These are phyloP conservation scores for Rhodotorula sp. DNA, from an alignment of 1,284 basidiomycete genomes.

Conservation along the genomic window DNA sequence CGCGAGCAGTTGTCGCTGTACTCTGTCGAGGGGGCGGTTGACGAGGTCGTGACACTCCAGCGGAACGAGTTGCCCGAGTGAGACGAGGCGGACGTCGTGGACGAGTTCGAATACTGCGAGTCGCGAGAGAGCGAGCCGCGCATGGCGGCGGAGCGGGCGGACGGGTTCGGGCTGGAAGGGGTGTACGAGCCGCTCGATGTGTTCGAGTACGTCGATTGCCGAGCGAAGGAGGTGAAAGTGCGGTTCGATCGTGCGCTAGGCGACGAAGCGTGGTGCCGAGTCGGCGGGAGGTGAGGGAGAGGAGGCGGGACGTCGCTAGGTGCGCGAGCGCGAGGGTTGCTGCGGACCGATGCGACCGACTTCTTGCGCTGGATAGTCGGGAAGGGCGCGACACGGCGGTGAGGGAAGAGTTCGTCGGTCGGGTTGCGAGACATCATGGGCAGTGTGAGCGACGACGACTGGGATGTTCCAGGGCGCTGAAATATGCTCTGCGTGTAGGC, in stretches of 20 bases:
- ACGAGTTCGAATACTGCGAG: conserved; percentile 22
- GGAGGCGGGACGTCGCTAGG: conserved; percentile 1
- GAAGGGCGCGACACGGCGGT: conserved; percentile 22
- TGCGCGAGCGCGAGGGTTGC: not conserved
- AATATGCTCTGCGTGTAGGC: not conserved
- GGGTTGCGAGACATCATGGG: not conserved
- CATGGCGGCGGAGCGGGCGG: not conserved
- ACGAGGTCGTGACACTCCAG: conserved; percentile 27
- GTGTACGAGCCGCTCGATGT: not conserved
- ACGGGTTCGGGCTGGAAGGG: not conserved
- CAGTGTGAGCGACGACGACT: not conserved
- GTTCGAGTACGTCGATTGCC: conserved; percentile 16
- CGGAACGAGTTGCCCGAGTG: conserved; percentile 13
- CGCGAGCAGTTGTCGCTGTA: conserved; percentile 8
- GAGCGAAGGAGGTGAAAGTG: conserved; percentile 19
- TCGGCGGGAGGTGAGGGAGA: conserved; percentile 7
- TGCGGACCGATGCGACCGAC: not conserved
- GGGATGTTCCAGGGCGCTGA: not conserved
- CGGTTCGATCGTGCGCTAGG: not conserved
- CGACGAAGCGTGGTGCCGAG: not conserved
- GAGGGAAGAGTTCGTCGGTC: conserved; percentile 12
- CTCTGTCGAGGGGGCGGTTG: conserved; percentile 24
- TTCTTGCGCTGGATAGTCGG: conserved; percentile 22
- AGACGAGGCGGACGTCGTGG: conserved; percentile 6
- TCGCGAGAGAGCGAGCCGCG: not conserved